phyloP scores from a whole-genome alignment of 2,329 filamentous ascomycete species.

The Paecilomyces dactylethromorphus region DNA sequence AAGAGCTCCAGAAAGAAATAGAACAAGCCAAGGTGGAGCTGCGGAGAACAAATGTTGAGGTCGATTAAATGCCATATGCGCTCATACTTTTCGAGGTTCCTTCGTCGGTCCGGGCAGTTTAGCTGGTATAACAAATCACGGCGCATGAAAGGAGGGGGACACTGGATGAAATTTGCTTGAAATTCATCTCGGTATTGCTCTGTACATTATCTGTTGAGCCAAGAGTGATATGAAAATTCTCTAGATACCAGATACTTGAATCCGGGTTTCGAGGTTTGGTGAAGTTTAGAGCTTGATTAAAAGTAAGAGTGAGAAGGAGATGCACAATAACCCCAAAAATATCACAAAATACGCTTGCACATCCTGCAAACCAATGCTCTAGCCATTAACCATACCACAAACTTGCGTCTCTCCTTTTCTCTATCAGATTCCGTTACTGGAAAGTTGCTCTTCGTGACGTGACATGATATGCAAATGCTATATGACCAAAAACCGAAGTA shows the following conservation, averaged over 20 bases:
- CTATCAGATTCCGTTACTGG: conserved; percentile 13
- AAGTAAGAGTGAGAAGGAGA: background rate
- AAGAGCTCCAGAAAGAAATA: conserved; percentile 83
- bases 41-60: conserved; percentile 35
- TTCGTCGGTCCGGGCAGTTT: background rate
- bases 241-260: background rate
- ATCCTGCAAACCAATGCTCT: background rate
- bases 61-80: conserved; percentile 24
- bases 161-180: background rate
- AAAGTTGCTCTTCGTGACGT: conserved; percentile 11
- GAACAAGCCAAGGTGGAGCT: conserved; percentile 37
- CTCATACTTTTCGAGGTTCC: background rate
- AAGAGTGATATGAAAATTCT: background rate
- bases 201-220: background rate
- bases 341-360: background rate
- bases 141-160: background rate
- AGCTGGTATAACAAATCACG: background rate
- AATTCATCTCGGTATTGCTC: background rate
- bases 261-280: background rate
- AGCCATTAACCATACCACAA: background rate
- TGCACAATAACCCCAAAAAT: background rate
- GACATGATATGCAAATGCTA: conserved; percentile 8
- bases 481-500: conserved; percentile 3
- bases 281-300: background rate
- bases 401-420: conserved; percentile 7